These are phyloP conservation scores for Solanum hybrid DNA, from an alignment of 305 asterid genomes.

Conservation along the genomic window DNA sequence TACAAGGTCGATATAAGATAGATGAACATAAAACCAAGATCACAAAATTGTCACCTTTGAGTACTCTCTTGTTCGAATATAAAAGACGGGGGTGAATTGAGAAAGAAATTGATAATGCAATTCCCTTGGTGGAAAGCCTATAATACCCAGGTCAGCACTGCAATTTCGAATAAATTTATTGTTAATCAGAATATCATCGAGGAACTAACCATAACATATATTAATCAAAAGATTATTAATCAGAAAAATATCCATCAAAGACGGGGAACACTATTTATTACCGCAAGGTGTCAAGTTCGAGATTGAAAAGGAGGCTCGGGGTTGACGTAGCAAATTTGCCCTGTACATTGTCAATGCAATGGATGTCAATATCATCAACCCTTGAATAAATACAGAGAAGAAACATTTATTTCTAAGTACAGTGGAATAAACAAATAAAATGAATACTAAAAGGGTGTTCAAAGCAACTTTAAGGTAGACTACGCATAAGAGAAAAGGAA, in stretches of 20 bases:
- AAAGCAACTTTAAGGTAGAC: not conserved
- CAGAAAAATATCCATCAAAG: not conserved
- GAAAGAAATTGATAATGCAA: conserved; percentile 85
- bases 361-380: not conserved
- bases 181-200: not conserved
- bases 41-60: conserved; percentile 54
- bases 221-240: not conserved
- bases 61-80: conserved; percentile 87
- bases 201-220: not conserved
- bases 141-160: conserved; percentile 92
- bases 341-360: conserved; percentile 29
- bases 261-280: conserved; percentile 15
- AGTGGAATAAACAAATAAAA: not conserved
- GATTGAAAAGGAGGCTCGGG: conserved; percentile 83
- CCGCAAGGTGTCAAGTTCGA: conserved; percentile 95
- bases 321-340: conserved; percentile 64
- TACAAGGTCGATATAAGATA: not conserved
- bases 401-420: not conserved
- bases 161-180: conserved; percentile 6
- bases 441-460: not conserved
- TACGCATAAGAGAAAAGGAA: not conserved
- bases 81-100: conserved; percentile 70
- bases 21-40: not conserved
- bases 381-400: not conserved
- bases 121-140: conserved; percentile 85